Evolutionary conservation across 139 green algal species (phyloP), one percentile per base, ranked within the genome.

Genomic region (Nannochloris sp.): DNA sequence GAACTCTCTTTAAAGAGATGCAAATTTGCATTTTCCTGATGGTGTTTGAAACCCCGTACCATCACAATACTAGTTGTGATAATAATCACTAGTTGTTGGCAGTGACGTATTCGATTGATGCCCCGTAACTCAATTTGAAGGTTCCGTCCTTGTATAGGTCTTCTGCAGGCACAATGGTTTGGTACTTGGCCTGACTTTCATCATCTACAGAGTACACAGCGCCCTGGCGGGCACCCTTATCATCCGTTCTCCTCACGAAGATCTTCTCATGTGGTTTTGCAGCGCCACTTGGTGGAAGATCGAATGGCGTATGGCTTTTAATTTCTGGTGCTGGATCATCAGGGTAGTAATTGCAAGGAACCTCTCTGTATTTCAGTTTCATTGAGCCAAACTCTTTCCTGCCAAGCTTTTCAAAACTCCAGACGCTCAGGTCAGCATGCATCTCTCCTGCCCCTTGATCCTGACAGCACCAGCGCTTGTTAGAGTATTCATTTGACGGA

Each of bases 401-500:
- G 2, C 56, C 63, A 1, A 76, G 36, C 30, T 68, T 67, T 43
- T 76, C 69, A 49, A 64, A 76, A 4, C 63, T 55, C 69, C 69
- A 76, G 29, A 76, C 43, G 16, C 45, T 64, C 30, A 76, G 13
- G 31, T 76, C 69, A 30, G 68, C 59, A 45, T 76, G 70, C 13
- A 59, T 59, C 45, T 51, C 45, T 20, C 65, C 48, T 12, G 49
- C 62, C 10, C 33, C 30, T 33, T 65, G 30, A 60, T 78, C 71
- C 30, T 55, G 51, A 61, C 71, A 78, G 65, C 71, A 78, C 71
- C 71, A 78, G 25, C 71, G 51, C 61, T 77, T 77, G 59, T 78
- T 78, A 53, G 23, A 58, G 51, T 67, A 76, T 28, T 63, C 33
- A 33, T 78, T 78, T 45, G 5, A 40, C 8, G 67, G 61, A 61